phyloP scores from a whole-genome alignment of 2,329 filamentous ascomycete genomes.

The Zalaria sp. region DNA sequence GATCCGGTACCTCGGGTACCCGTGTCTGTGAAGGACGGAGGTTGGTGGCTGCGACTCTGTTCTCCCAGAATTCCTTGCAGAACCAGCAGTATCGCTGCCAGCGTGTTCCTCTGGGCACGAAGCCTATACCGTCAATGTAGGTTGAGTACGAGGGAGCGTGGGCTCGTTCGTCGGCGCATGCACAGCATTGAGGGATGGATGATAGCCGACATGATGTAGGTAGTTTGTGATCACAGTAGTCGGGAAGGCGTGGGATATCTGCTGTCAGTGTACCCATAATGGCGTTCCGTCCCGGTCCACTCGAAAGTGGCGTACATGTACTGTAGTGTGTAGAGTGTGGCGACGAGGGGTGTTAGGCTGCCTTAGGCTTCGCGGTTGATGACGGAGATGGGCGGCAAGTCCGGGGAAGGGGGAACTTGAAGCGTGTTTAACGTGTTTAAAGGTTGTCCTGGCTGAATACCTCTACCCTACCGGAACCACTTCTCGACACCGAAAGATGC shows the following conservation, averaged over 20 bases:
- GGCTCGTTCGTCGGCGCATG: constrained; percentile 17
- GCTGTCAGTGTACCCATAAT: constrained; percentile 16
- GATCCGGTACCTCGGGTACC: constrained; percentile 32
- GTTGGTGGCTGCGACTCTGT: constrained; percentile 27
- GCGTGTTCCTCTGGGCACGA: constrained; percentile 30
- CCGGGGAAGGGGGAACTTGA: too few relatives aligned
- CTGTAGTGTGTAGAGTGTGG: neutral
- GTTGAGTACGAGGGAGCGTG: constrained; percentile 30
- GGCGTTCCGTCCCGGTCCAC: too few relatives aligned
- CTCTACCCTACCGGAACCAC: too few relatives aligned
- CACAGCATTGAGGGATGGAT: constrained; percentile 16
- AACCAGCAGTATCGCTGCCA: constrained; percentile 40
- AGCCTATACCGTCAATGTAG: constrained; percentile 37
- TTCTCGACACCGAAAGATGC: neutral
- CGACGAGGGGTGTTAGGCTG: too few relatives aligned
- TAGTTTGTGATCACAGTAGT: constrained; percentile 16
- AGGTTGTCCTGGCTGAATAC: too few relatives aligned
- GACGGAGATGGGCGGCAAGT: too few relatives aligned
- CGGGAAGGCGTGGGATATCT: constrained; percentile 9
- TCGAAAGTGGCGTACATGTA: neutral
- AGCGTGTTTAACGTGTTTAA: too few relatives aligned
- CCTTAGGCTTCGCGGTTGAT: too few relatives aligned
- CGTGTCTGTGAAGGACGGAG: constrained; percentile 28
- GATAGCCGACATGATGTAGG: constrained; percentile 16
- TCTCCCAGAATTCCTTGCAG: constrained; percentile 37